phyloP scores from a whole-genome alignment of 1,284 basidiomycete genomes.

The Malassezia globosa region DNA sequence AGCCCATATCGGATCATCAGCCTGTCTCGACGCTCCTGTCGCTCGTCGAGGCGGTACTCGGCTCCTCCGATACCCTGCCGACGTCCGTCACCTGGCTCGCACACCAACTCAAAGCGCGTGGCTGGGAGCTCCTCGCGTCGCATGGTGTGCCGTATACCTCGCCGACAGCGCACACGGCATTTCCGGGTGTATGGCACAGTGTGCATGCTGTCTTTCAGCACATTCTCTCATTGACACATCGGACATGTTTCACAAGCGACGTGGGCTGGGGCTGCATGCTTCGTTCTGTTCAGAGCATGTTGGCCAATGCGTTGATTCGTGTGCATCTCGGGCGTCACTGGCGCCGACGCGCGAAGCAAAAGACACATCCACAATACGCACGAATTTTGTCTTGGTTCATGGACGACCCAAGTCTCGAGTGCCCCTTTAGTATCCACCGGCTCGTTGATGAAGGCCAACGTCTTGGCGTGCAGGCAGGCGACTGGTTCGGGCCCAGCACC shows the following conservation, averaged over 20 bases:
- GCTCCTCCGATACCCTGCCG: too few species aligned
- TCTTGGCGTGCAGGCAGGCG: constrained; percentile 84
- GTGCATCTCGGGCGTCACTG: constrained; percentile 59
- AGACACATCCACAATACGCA: too few species aligned
- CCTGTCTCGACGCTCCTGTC: too few species aligned
- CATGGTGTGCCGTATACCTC: too few species aligned
- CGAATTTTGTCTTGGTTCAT: constrained; percentile 87
- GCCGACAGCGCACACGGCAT: too few species aligned
- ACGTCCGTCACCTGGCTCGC: too few species aligned
- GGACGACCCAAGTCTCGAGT: constrained; percentile 73
- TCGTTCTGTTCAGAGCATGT: constrained; percentile 78
- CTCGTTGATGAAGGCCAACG: constrained; percentile 91
- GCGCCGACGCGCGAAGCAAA: constrained; percentile 30
- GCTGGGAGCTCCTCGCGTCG: too few species aligned
- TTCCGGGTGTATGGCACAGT: constrained; percentile 5
- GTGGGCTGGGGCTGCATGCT: constrained; percentile 98
- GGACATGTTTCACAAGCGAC: constrained; percentile 67
- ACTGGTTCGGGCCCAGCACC: constrained; percentile 96
- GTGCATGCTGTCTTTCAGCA: constrained; percentile 1
- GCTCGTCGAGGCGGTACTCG: too few species aligned
- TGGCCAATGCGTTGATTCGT: constrained; percentile 76
- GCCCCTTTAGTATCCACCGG: constrained; percentile 87
- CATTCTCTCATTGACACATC: constrained; percentile 13
- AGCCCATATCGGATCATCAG: too few species aligned
- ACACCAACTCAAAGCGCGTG: too few species aligned